Percentiles rank a stretch among this genome's conserved stretches.
Conservation (phyloP, 2,329 filamentous ascomycete species). For the Cryphonectria radicalis region DNA sequence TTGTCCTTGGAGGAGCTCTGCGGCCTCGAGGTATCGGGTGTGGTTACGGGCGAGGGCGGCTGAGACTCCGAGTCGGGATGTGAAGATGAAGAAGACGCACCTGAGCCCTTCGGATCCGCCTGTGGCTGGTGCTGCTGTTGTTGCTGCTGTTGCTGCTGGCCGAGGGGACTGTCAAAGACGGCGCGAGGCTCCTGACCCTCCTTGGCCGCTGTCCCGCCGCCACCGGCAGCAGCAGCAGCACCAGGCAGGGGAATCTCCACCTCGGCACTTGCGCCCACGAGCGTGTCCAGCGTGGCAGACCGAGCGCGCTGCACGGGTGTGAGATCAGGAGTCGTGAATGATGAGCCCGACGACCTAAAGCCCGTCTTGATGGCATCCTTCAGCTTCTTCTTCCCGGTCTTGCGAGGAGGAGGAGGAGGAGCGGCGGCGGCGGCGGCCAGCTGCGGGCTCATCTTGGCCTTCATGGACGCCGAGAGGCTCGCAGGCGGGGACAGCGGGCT, state of each 20-base stretch:
- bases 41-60: constrained; percentile 44
- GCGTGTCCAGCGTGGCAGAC: constrained; percentile 21
- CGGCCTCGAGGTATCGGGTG: constrained; percentile 48
- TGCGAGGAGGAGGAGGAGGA: constrained; percentile 7
- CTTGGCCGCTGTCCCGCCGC: not conserved
- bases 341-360: constrained; percentile 18
- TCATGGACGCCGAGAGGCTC: constrained; percentile 37
- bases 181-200: not conserved
- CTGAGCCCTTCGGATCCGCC: constrained; percentile 40
- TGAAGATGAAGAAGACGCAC: constrained; percentile 47
- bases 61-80: constrained; percentile 44
- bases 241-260: constrained; percentile 3
- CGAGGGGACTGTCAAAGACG: not conserved
- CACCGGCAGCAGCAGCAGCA: not conserved
- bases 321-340: constrained; percentile 10
- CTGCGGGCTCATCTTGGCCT: constrained; percentile 36
- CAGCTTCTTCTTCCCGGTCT: constrained; percentile 23
- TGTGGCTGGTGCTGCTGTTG: constrained; percentile 2
- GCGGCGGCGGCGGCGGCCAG: constrained; percentile 18
- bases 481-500: constrained; percentile 22
- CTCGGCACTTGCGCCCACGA: constrained; percentile 18
- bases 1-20: constrained; percentile 45
- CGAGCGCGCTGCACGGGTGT: constrained; percentile 10
- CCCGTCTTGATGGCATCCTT: constrained; percentile 30
- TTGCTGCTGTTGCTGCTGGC: not conserved